A percentile compares a stretch with the other conserved stretches of the same genome.
These are phyloP conservation scores for Colletotrichum kahawae DNA, from an alignment of 2,329 filamentous ascomycete species.

Conservation along the genomic window DNA sequence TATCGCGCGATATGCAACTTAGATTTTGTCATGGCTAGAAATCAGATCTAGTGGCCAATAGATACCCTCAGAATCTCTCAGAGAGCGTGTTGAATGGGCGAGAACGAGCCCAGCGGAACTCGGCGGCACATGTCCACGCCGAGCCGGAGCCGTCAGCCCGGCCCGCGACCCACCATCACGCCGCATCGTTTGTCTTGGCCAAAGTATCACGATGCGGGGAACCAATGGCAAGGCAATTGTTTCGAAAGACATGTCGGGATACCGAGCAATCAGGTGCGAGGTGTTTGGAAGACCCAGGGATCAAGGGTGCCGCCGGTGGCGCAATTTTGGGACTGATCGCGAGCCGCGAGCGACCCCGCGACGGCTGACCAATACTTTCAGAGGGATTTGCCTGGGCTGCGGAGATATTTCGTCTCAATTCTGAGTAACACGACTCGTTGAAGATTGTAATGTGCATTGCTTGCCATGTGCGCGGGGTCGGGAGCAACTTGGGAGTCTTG, in stretches of 20 bases:
- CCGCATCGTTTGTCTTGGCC: neutral
- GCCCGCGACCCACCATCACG: neutral
- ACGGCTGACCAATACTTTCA: neutral
- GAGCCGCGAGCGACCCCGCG: neutral
- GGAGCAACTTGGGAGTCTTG: neutral
- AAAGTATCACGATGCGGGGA: neutral
- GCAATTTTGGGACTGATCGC: slow-evolving; percentile 17
- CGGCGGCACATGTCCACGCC: neutral
- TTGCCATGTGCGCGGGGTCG: neutral
- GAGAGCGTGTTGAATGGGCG: neutral
- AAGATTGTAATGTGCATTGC: neutral
- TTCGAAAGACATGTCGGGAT: neutral
- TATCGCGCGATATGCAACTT: slow-evolving; percentile 3
- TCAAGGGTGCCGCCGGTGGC: neutral
- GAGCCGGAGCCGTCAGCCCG: slow-evolving; percentile 4
- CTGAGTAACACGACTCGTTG: neutral
- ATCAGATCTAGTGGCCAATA: neutral
- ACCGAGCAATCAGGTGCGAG: neutral
- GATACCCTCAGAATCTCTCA: neutral
- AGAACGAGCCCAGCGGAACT: neutral
- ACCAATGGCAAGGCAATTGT: neutral
- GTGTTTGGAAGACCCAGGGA: neutral
- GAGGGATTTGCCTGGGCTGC: neutral
- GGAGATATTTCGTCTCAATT: neutral
- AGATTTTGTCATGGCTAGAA: neutral